Evolutionary conservation across 768 basidiomycete genomes (phyloP), one percentile per base, ranked within the genome.

Genomic region (Ramaria rubella): DNA sequence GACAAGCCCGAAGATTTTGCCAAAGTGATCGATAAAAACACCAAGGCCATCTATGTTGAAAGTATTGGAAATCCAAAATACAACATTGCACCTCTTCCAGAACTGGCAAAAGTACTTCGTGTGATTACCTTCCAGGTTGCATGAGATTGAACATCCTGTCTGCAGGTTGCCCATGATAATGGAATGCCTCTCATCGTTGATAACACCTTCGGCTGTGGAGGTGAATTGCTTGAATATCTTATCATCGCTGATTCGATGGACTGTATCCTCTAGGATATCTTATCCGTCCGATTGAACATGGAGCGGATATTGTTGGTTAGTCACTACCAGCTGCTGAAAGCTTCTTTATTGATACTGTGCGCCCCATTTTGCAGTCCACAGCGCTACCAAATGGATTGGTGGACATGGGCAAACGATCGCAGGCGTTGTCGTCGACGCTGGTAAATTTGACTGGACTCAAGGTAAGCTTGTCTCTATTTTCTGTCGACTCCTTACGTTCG

Each of bases 361-460:
- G 5, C 6, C 23, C 24, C 36, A 9, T 42, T 24, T 1, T 56
- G 3, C 55, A 77, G 83, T 89, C 17, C 83, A 90, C 66, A 86
- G 83, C 49, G 86, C 86, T 1, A 90, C 89, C 1, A 90, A 92
- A 64, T 92, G 89, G 90, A 89, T 90, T 31, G 83, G 85, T 12
- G 85, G 86, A 0, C 87, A 89, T 59, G 88, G 90, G 29, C 90
- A 83, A 0, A 86, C 85, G 23, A 87, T 92, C 46, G 87, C 77
- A 4, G 90, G 89, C 40, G 80, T 89, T 27, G 72, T 92, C 57
- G 68, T 91, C 46, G 87, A 90, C 66, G 77, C 79, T 8, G 87
- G 87, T 79, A 66, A 29, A 65, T 69, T 61, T 29, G 36, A 61
- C 56, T 55, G 11, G 21, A 46, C 30, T 4, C 48, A 14, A 15